Base-by-base conservation (phyloP, 306 rosid species). In the Casuarina glauca region DNA sequence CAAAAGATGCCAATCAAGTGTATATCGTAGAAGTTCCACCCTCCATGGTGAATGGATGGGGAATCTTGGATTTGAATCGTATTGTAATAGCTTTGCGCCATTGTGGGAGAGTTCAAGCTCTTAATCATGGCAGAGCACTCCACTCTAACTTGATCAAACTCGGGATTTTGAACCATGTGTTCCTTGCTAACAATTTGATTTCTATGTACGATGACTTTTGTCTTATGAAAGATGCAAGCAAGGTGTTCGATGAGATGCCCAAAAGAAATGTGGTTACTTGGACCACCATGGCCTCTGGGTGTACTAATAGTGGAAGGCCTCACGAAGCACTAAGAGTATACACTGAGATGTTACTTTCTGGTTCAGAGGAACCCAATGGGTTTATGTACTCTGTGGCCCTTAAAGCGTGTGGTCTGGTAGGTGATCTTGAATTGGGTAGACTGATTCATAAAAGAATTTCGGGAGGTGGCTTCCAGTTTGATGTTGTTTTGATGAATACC, bases 271-370 rank as follows among this genome's bases (percentile, higher is more conserved):
- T 90, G 52, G 68, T 89, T 35, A 77, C 95, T 8, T 92, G 96
- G 93, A 92, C 97, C n/a, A 86, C 93, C 10, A 83, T 94, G 93
- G 89, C 92, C 75, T 90, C 97, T 70, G 92, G 87, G 1, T 81
- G 84, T 77, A 82, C 88, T 43, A 82, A 82, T 71, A 58, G 83
- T 17, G 95, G 97, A 70, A 86, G 79, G 73, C 91, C 93, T 48
- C 78, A 71, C 4, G 90, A 87, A 76, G 93, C 89, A 8, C 82
- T 92, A 6, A 54, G 72, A 17, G 54, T 92, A 50, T 94, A 84
- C 66, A 77, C 54, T 32, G 80, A 66, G 53, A 88, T 92, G 93
- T 53, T 78, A 68, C 86, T 69, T 46, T 86, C 81, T n/a, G 76
- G 72, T 68, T 82, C 84, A 0, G 88, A 80, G 87, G 82, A 64